phyloP scores from a whole-genome alignment of 2,329 filamentous ascomycete species.

The Trichophyton verrucosum region DNA sequence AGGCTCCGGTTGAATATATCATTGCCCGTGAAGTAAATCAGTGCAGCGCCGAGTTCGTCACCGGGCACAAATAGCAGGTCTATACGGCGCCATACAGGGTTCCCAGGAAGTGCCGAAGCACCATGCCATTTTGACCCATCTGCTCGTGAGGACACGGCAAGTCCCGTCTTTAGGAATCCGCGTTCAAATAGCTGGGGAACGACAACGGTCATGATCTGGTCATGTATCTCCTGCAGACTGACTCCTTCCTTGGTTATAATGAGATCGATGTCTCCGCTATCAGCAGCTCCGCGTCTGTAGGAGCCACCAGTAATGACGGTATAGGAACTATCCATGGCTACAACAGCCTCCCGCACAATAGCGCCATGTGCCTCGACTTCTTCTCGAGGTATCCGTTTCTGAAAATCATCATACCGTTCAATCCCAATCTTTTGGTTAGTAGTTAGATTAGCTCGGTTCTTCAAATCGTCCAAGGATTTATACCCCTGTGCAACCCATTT shows the following conservation, averaged over 20 bases:
- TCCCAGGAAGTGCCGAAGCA: constrained; percentile 56
- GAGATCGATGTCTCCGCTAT: constrained; percentile 72
- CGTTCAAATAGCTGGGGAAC: constrained; percentile 47
- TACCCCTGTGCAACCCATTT: constrained; percentile 67
- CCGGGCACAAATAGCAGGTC: constrained; percentile 76
- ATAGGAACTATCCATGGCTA: constrained; percentile 48
- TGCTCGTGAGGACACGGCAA: constrained; percentile 47
- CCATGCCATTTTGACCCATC: constrained; percentile 79
- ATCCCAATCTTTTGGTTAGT: constrained; percentile 62
- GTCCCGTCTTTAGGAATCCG: constrained; percentile 56
- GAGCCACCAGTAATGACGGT: constrained; percentile 69
- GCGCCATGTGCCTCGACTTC: constrained; percentile 61
- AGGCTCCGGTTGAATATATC: constrained; percentile 89
- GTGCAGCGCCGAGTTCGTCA: constrained; percentile 64
- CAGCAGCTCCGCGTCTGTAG: constrained; percentile 64
- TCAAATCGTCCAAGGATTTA: constrained; percentile 60
- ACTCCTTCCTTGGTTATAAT: constrained; percentile 62
- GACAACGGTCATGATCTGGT: constrained; percentile 50
- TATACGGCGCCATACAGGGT: constrained; percentile 60
- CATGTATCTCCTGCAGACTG: constrained; percentile 44
- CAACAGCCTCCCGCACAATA: constrained; percentile 49
- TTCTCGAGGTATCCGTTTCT: constrained; percentile 59
- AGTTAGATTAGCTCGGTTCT: constrained; percentile 49
- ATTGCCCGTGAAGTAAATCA: constrained; percentile 94
- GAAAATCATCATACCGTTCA: constrained; percentile 68